These are phyloP conservation scores for Xylaria sp. DNA, from an alignment of 2,329 filamentous ascomycete genomes.

Conservation along the genomic window DNA sequence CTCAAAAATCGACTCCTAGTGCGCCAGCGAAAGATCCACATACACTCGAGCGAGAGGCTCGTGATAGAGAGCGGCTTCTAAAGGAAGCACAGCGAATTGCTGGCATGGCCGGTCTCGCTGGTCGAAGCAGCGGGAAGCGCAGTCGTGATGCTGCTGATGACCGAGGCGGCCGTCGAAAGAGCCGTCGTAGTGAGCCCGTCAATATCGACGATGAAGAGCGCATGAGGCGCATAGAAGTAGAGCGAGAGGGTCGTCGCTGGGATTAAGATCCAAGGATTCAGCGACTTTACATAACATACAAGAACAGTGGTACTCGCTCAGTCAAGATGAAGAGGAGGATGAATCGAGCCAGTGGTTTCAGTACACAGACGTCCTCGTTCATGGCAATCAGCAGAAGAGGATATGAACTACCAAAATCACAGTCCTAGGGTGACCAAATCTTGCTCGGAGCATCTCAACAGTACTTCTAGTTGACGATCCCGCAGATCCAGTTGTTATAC, in stretches of 20 bases:
- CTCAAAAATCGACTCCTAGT: slow-evolving; percentile 40
- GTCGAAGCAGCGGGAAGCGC: slow-evolving; percentile 62
- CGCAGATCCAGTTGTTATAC: not conserved
- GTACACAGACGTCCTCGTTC: not conserved
- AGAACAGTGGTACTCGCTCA: not conserved
- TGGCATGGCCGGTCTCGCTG: slow-evolving; percentile 65
- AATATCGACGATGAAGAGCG: slow-evolving; percentile 62
- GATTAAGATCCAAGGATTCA: slow-evolving; percentile 47
- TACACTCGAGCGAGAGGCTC: slow-evolving; percentile 74
- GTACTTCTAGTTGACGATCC: slow-evolving; percentile 2
- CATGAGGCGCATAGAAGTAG: slow-evolving; percentile 67
- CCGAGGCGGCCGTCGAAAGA: slow-evolving; percentile 59
- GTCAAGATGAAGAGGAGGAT: slow-evolving; percentile 6
- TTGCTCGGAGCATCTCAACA: slow-evolving; percentile 1
- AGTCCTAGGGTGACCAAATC: not conserved
- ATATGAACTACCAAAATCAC: slow-evolving; percentile 9
- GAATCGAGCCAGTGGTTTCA: not conserved
- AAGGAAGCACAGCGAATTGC: slow-evolving; percentile 76
- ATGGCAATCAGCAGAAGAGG: not conserved
- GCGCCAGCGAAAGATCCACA: slow-evolving; percentile 65
- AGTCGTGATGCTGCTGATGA: slow-evolving; percentile 57
- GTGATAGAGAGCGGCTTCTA: slow-evolving; percentile 72
- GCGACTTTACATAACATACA: slow-evolving; percentile 27
- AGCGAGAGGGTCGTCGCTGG: slow-evolving; percentile 67
- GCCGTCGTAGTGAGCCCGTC: slow-evolving; percentile 62